phyloP scores from a whole-genome alignment of 2,329 filamentous ascomycete genomes.

The Ophiostoma sp. region DNA sequence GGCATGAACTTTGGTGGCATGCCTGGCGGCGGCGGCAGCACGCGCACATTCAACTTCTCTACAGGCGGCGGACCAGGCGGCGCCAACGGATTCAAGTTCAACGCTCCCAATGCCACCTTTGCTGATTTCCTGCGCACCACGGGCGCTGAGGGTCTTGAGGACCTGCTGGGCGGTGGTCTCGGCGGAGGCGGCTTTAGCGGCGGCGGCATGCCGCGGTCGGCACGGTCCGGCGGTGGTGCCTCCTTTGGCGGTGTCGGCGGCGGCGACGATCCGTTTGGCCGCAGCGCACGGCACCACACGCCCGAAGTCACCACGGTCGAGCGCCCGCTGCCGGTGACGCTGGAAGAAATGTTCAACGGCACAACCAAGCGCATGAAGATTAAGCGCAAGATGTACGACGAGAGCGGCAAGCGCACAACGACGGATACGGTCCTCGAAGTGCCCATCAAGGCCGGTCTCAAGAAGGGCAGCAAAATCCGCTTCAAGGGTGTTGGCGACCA shows the following conservation, averaged over 20 bases:
- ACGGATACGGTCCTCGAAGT: conserved; percentile 92
- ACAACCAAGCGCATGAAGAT: conserved; percentile 97
- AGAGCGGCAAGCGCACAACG: conserved; percentile 77
- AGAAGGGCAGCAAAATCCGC: conserved; percentile 97
- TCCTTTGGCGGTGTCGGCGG: conserved; percentile 30
- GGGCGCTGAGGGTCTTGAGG: conserved; percentile 50
- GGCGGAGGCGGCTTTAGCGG: conserved; percentile 40
- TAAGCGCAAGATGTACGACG: conserved; percentile 92
- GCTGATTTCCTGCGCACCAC: conserved; percentile 71
- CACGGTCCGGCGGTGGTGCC: not conserved
- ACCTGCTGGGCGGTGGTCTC: conserved; percentile 48
- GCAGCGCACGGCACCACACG: conserved; percentile 54
- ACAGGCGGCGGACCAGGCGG: conserved; percentile 43
- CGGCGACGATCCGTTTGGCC: conserved; percentile 31
- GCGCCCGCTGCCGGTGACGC: conserved; percentile 72
- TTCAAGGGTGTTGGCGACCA: conserved; percentile 98
- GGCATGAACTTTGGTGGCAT: conserved; percentile 40
- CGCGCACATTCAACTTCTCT: conserved; percentile 65
- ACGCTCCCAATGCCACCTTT: conserved; percentile 81
- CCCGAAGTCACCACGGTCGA: conserved; percentile 92
- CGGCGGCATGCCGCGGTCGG: conserved; percentile 25
- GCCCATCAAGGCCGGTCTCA: conserved; percentile 91
- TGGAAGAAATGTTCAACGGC: conserved; percentile 88
- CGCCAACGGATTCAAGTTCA: conserved; percentile 74
- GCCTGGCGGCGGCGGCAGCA: conserved; percentile 55